Evolutionary conservation across 2,329 filamentous ascomycete species (phyloP), one percentile per base, ranked within the genome.

Genomic region (Epichloe uncinata): DNA sequence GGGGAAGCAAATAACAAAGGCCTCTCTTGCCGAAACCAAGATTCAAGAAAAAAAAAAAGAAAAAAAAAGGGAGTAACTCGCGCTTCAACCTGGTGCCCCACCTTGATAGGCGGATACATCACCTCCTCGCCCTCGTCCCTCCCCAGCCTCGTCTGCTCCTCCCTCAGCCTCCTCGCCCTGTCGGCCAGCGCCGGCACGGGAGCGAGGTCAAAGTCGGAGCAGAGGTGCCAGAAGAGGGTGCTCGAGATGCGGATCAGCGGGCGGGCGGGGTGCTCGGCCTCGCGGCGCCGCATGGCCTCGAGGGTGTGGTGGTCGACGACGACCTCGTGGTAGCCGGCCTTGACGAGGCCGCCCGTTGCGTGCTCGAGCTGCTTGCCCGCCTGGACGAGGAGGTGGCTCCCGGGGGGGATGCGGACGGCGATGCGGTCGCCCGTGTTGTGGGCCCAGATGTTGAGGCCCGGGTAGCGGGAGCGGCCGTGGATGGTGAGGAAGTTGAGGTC

Each of bases 401-500:
- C 76, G 65, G 0, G 78, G 22, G 78, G 78, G 55, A 81, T 81
- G 63, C 72, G 71, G 54, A 81, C 78, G 42, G 77, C 63, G 55
- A 81, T 79, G 55, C 73, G 72, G 53, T 68, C 69, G 42, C 78
- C 78, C 2, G 77, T 81, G 70, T 81, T 81, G 56, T 78, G 75
- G 20, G 77, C 78, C 78, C 78, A 81, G 58, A 81, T 74, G 66
- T 81, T 73, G 56, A 81, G 69, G 2, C 78, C 78, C 0, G 78
- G 78, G 56, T 79, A 81, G 52, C 78, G 75, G 33, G 75, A 79
- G 55, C 78, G 78, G 50, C 78, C 78, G 66, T 81, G 78, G 63
- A 81, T 81, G 55, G 78, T 81, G 48, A 81, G 69, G 61, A 81
- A 81, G 69, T 81, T 81, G 51, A 81, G 74, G 58, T 81, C 78